A percentile compares a stretch with the other conserved stretches of the same genome.
Conservation (phyloP, 805 yeast species). For the Lipomyces anomalus region DNA sequence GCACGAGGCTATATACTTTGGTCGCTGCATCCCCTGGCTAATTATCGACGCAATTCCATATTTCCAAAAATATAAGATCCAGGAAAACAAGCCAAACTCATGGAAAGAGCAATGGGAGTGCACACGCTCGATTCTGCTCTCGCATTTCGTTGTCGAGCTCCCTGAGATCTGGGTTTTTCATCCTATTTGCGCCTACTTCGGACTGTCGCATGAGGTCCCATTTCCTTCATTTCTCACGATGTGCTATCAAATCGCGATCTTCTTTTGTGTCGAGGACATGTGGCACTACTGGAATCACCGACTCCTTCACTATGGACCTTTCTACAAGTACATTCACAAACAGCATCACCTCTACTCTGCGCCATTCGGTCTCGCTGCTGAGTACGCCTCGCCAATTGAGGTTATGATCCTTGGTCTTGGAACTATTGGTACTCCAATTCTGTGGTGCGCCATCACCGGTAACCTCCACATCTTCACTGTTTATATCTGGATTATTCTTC, state of each 20-base stretch:
- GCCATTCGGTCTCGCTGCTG: conserved; percentile 95
- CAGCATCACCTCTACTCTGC: conserved; percentile 98
- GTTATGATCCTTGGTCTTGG: conserved; percentile 88
- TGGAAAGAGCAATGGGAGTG: conserved; percentile 90
- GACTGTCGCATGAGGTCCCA: conserved; percentile 74
- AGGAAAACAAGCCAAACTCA: conserved; percentile 75
- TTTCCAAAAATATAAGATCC: conserved; percentile 83
- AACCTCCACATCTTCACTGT: conserved; percentile 85
- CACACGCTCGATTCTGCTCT: conserved; percentile 70
- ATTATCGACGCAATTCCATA: conserved; percentile 79
- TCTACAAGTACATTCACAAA: conserved; percentile 90
- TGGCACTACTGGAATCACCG: conserved; percentile 99
- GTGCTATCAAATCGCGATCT: conserved; percentile 60
- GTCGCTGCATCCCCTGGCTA: conserved; percentile 89
- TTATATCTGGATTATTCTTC: conserved; percentile 76
- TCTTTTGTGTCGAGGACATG: conserved; percentile 82
- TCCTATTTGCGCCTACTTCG: conserved; percentile 77
- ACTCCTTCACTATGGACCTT: conserved; percentile 76
- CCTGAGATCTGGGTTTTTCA: conserved; percentile 97
- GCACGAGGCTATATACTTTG: conserved; percentile 88
- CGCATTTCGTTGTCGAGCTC: conserved; percentile 90
- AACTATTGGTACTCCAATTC: conserved; percentile 90
- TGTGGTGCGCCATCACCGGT: conserved; percentile 70
- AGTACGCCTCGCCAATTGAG: conserved; percentile 95
- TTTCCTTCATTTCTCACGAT: conserved; percentile 66